Evolutionary conservation across 2,329 filamentous ascomycete genomes (phyloP), one percentile per base, ranked within the genome.

Genomic region (Knufia fluminis): DNA sequence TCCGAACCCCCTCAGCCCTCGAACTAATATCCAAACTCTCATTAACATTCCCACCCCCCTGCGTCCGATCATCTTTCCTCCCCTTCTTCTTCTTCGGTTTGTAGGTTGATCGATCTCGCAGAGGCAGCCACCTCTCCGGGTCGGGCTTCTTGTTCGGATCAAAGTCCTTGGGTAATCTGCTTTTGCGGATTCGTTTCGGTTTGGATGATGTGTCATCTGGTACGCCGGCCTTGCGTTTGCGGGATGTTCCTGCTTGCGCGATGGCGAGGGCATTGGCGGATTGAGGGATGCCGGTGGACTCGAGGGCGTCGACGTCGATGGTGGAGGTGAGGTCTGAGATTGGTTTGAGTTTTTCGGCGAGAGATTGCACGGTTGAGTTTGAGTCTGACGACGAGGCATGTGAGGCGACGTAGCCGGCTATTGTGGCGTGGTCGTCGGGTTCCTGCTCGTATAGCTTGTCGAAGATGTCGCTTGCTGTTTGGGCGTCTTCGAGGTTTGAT

Each of bases 51-150:
- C 83, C 70, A 43, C 90, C 91, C 53, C 92, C 92, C 66, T 97
- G 92, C 7, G 87, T 96, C 35, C 83, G 72, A 57, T 87, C 85
- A 55, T 65, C 60, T 69, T 84, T 85, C 76, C 89, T 84, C 72
- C 85, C 89, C 72, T 85, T 89, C 4, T 89, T 89, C 71, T 92
- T 95, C 2, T 61, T 61, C 6, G 90, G 89, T 42, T 85, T 75
- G 68, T 95, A 98, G 35, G 81, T 86, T 59, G 86, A 92, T 50
- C 92, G 78, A 65, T 98, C 92, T 46, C 85, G 82, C 61, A 97
- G 73, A 10, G 92, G 91, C 52, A 98, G 69, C 92, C 92, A 98
- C 54, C 92, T 77, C 68, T 98, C 92, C 0, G 88, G 83, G 66
- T 98, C 92, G 28, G 86, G 78, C 56, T 81, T 82, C 73, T 89